Evolutionary conservation across 208 protist species (phyloP), one percentile per base, ranked within the genome.

Genomic region (Angomonas deanei): DNA sequence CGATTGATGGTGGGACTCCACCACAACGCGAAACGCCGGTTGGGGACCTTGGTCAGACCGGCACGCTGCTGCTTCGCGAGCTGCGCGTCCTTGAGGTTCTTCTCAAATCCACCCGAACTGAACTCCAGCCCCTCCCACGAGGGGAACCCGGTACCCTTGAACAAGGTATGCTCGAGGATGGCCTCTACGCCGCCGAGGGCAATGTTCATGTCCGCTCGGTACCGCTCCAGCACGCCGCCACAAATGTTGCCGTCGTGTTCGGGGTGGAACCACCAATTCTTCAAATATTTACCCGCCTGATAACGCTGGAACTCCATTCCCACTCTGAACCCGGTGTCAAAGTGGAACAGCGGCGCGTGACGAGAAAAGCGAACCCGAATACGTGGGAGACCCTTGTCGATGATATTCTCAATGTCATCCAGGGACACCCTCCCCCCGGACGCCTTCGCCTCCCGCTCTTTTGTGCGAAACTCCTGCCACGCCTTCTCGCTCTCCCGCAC

Each of bases 1-100:
- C 99, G 86, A 78, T 99, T 99, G 85, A 99, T 99, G 5, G 99
- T 99, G 46, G 99, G 99, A 67, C 97, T 99, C 99, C 99, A 99
- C 99, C 99, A 99, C 13, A 99, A 83, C 24, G 99, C 99, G 78
- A 99, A 99, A 47, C 99, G 94, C 68, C 99, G 87, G 86, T 99
- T 99, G 6, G 99, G 99, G 76, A 99, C 99, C 89, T 99, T 99
- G 72, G 99, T 99, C 13, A 99, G 86, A 97, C 99, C 99, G 10
- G 94, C 97, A 47, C 99, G 91, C 88, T 99, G 99, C 55, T 99
- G 99, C 84, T 99, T 99, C 24, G 99, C 99, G 8, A 99, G 82
- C 82, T 99, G 99, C 68, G 98, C 99, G 61, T 99, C 99, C 82
- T 99, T 99, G 91, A 99, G 99, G 24, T 84, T 94, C 82, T 99